Conservation (phyloP, 495 filamentous ascomycete genomes). For the Lasiosphaeria ovina region DNA sequence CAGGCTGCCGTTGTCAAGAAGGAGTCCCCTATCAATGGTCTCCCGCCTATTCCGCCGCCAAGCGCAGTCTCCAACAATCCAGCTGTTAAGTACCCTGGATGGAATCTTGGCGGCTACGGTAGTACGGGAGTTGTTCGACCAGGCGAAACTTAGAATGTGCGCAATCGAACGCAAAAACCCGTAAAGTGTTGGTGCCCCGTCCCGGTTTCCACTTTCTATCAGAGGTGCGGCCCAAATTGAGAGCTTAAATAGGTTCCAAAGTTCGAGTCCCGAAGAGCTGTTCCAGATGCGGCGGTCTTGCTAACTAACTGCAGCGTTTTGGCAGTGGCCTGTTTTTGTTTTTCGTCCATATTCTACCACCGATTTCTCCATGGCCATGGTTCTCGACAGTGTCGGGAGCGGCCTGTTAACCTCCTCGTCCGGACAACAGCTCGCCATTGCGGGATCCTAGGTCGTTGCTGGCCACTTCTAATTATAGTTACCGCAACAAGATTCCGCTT, state of each 20-base stretch:
- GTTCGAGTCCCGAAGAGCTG: too few relatives aligned
- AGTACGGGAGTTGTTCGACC: constrained; percentile 30
- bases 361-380: not conserved
- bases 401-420: not conserved
- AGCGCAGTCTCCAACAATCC: constrained; percentile 12
- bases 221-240: too few relatives aligned
- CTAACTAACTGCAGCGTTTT: too few relatives aligned
- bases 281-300: too few relatives aligned
- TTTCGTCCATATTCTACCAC: not conserved
- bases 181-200: too few relatives aligned
- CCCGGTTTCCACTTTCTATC: too few relatives aligned
- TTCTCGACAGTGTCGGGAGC: constrained; percentile 15
- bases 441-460: not conserved
- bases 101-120: constrained; percentile 37
- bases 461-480: not conserved
- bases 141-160: constrained; percentile 15
- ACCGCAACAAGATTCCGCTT: too few relatives aligned
- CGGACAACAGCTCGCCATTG: not conserved
- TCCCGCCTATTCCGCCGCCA: constrained; percentile 32
- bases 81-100: constrained; percentile 29
- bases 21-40: constrained; percentile 22
- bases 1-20: constrained; percentile 16
- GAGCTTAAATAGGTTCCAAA: too few relatives aligned
- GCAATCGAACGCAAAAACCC: not conserved
- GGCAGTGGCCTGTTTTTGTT: not conserved